Percentiles rank a stretch among this genome's conserved stretches.
These are phyloP conservation scores for grape (Vitis vinifera) DNA, from an alignment of 164 flowering plant species.

Conservation along the genomic window ASM3070453v1 NC_081819.1:22092001-22092500, in stretches of 20 bases:
- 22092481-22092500: conserved; percentile 95
- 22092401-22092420: not conserved
- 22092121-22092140: not conserved
- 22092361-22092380: no score
- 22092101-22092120: not conserved
- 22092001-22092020: not conserved
- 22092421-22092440: conserved; percentile 59
- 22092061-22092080: not conserved
- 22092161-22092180: no score
- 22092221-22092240: not conserved
- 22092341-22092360: no score
- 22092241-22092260: not conserved
- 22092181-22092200: no score
- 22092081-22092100: not conserved
- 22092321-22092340: no score
- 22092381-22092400: not conserved
- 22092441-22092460: conserved; percentile 81
- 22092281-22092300: not conserved
- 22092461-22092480: conserved; percentile 99
- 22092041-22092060: not conserved
- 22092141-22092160: no score
- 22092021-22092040: not conserved
- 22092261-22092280: not conserved
- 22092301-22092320: no score
- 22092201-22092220: no score